phyloP scores from a whole-genome alignment of 2,329 filamentous ascomycete genomes.

The Colletotrichum sp. region DNA sequence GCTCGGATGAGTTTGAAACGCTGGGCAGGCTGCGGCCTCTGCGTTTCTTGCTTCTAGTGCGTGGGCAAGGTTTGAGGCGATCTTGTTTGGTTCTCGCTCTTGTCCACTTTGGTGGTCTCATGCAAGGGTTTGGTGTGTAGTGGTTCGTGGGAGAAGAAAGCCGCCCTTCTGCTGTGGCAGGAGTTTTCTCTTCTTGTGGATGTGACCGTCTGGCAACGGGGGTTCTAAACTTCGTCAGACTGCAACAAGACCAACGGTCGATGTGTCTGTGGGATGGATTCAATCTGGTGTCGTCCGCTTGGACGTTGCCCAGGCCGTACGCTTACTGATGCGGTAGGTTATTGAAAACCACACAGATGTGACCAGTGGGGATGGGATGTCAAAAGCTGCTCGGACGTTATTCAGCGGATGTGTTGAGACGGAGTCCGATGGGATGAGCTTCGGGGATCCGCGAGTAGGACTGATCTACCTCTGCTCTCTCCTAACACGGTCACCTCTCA shows the following conservation, averaged over 20 bases:
- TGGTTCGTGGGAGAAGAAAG: not conserved
- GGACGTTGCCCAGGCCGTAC: not conserved
- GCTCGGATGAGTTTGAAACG: not conserved
- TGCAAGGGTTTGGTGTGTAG: accelerated
- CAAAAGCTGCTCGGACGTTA: not conserved
- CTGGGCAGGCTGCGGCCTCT: not conserved
- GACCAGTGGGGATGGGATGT: not conserved
- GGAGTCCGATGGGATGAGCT: not conserved
- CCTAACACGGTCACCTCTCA: not conserved
- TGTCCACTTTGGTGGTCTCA: accelerated
- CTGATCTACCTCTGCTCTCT: not conserved
- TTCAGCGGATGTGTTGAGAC: not conserved
- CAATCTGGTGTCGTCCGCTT: not conserved
- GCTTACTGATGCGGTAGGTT: not conserved
- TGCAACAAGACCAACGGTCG: accelerated
- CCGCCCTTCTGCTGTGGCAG: accelerated
- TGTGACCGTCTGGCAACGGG: not conserved
- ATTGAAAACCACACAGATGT: not conserved
- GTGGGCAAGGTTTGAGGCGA: not conserved
- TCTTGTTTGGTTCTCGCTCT: not conserved
- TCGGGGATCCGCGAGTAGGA: not conserved
- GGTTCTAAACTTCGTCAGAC: not conserved
- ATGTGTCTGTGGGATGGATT: not conserved
- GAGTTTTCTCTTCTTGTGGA: not conserved
- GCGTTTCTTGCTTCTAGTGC: not conserved